Evolutionary conservation across 148 eudicot genomes (phyloP).

Genomic region (Diospyros kaki): DNA sequence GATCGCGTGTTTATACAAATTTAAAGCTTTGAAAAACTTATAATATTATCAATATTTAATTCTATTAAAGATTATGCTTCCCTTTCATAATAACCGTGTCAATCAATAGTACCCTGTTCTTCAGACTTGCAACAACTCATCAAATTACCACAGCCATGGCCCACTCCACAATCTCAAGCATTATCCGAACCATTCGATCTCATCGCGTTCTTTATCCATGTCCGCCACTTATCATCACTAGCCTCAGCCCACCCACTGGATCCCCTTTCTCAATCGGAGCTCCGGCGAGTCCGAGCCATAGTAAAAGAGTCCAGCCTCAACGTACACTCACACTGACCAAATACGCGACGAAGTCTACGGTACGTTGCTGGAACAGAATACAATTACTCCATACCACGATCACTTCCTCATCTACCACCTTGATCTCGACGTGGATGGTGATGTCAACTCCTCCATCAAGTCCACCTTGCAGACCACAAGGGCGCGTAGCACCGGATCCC

Average conservation of each 20-base stretch:
- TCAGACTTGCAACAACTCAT: too few relatives aligned
- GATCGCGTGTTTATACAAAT: too few relatives aligned
- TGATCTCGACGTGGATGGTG: slow-evolving; percentile 46
- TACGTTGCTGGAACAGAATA: slow-evolving; percentile 40
- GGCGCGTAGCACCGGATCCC: slow-evolving; percentile 12
- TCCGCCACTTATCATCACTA: too few relatives aligned
- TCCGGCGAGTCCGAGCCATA: slow-evolving; percentile 30
- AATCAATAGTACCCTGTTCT: too few relatives aligned
- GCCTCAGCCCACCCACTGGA: slow-evolving; percentile 30
- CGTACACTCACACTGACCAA: slow-evolving; percentile 41
- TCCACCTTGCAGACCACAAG: slow-evolving; percentile 20
- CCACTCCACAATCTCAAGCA: too few relatives aligned
- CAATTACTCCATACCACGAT: slow-evolving; percentile 41
- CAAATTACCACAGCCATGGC: too few relatives aligned
- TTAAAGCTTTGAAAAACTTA: too few relatives aligned
- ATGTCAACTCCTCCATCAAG: slow-evolving; percentile 41
- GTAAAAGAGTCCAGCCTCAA: slow-evolving; percentile 16
- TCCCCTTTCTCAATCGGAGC: slow-evolving; percentile 37
- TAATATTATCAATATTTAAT: too few relatives aligned
- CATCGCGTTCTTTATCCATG: too few relatives aligned
- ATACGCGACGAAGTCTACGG: slow-evolving; percentile 49
- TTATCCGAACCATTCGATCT: too few relatives aligned
- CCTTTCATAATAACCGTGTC: too few relatives aligned
- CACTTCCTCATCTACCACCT: slow-evolving; percentile 52
- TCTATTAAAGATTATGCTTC: too few relatives aligned